phyloP scores from a whole-genome alignment of 176 grass and related monocot species.

The Neostapfia colusana region DNA sequence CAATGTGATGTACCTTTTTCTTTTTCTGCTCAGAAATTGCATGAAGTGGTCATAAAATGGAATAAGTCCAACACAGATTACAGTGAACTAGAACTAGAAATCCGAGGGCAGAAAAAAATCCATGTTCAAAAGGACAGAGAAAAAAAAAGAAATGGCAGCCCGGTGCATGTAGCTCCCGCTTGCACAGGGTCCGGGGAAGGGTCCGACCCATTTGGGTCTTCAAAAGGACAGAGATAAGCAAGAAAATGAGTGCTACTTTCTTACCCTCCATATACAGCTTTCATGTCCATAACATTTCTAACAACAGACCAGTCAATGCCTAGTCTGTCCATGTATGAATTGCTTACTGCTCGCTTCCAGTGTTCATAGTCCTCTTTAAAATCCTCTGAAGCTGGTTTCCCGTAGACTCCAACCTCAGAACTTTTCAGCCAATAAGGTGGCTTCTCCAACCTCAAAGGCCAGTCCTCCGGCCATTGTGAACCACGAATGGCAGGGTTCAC shows the following conservation, averaged over 20 bases:
- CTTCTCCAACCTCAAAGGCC: slow-evolving; percentile 70
- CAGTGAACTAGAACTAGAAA: slow-evolving; percentile 5
- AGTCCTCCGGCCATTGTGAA: slow-evolving; percentile 68
- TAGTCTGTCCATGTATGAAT: slow-evolving; percentile 63
- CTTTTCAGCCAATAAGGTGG: slow-evolving; percentile 73
- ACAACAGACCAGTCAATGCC: slow-evolving; percentile 72
- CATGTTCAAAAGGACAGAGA: background rate
- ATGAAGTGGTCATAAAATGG: background rate
- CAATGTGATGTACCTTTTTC: background rate
- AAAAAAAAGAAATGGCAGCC: too few species aligned
- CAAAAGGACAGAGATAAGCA: background rate
- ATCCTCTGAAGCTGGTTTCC: slow-evolving; percentile 70
- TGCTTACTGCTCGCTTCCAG: slow-evolving; percentile 65
- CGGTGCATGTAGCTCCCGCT: too few species aligned
- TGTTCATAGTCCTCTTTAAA: slow-evolving; percentile 74
- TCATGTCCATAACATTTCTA: slow-evolving; percentile 96
- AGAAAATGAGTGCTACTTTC: slow-evolving; percentile 3
- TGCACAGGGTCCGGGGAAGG: too few species aligned
- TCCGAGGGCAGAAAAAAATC: background rate
- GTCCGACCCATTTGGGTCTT: too few species aligned
- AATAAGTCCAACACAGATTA: background rate
- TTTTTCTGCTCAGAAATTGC: background rate
- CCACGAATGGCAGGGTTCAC: slow-evolving; percentile 44
- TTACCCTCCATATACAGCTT: slow-evolving; percentile 88
- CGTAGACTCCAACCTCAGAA: slow-evolving; percentile 71